Conservation (phyloP, 805 yeast species). For the Torulaspora maleeae region DNA sequence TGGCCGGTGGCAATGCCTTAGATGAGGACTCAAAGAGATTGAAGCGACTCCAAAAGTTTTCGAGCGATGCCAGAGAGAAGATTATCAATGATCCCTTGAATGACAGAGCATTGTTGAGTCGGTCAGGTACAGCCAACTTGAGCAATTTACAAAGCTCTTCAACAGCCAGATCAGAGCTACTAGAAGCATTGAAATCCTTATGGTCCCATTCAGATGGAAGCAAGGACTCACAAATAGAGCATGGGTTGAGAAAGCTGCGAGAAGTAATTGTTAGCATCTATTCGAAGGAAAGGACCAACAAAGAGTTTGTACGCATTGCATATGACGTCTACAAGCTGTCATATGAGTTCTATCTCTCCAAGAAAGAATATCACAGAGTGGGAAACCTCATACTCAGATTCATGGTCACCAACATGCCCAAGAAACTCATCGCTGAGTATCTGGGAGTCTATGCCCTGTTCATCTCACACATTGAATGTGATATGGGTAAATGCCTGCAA, state of each 20-base stretch:
- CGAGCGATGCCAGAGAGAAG: constrained; percentile 21
- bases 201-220: constrained; percentile 8
- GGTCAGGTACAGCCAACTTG: constrained; percentile 48
- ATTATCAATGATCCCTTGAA: constrained; percentile 22
- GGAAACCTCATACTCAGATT: constrained; percentile 19
- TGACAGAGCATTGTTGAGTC: constrained; percentile 52
- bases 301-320: constrained; percentile 14
- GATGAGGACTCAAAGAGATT: not conserved
- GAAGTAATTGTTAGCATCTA: constrained; percentile 26
- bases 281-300: constrained; percentile 10
- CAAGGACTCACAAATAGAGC: constrained; percentile 23
- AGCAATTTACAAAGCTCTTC: constrained; percentile 41
- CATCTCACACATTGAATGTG: constrained; percentile 20
- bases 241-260: constrained; percentile 32
- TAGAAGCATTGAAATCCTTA: constrained; percentile 34
- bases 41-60: constrained; percentile 37
- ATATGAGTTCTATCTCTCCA: constrained; percentile 13
- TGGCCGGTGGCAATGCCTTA: not conserved
- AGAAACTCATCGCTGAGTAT: constrained; percentile 8
- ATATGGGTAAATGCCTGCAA: constrained; percentile 15
- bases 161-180: constrained; percentile 40
- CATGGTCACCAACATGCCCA: constrained; percentile 13
- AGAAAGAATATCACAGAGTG: constrained; percentile 13
- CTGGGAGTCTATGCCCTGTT: constrained; percentile 15
- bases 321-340: constrained; percentile 20